phyloP scores from a whole-genome alignment of 2,329 filamentous ascomycete genomes.

The Aspergillus sp. region DNA sequence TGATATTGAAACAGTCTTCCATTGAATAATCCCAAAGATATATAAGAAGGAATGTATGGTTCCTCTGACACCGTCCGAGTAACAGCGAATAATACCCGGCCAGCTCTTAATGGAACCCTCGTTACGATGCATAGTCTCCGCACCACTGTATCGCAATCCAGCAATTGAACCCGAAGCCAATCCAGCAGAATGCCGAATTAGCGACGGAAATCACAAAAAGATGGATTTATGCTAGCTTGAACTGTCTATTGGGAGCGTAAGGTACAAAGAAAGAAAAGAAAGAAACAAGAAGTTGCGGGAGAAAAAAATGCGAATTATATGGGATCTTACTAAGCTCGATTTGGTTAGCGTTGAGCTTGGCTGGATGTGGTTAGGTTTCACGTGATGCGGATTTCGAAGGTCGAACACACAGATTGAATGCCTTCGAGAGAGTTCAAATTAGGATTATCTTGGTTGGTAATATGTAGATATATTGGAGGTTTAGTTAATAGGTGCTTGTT shows the following conservation, averaged over 20 bases:
- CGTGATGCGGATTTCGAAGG: background rate
- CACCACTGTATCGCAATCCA: constrained; percentile 63
- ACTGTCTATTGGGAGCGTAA: constrained; percentile 80
- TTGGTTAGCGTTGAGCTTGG: background rate
- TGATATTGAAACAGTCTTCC: background rate
- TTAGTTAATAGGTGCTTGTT: background rate
- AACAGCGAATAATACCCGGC: constrained; percentile 65
- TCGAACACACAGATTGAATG: background rate
- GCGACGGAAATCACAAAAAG: constrained; percentile 44
- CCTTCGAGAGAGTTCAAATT: background rate
- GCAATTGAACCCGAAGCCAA: constrained; percentile 59
- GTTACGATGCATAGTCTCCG: constrained; percentile 52
- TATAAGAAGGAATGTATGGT: constrained; percentile 58
- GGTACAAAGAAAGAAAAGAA: constrained; percentile 43
- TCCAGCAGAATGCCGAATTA: constrained; percentile 68
- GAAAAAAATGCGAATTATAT: constrained; percentile 21
- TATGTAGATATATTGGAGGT: background rate
- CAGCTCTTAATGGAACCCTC: constrained; percentile 70
- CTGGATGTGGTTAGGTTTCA: background rate
- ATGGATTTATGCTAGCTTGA: constrained; percentile 43
- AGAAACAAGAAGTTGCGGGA: constrained; percentile 16
- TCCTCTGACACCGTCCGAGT: constrained; percentile 83
- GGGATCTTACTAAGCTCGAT: constrained; percentile 23
- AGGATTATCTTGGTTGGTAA: background rate
- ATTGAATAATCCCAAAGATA: constrained; percentile 1